Evolutionary conservation across 441 rosid species (phyloP).

Genomic region (Brassica balearica): DNA sequence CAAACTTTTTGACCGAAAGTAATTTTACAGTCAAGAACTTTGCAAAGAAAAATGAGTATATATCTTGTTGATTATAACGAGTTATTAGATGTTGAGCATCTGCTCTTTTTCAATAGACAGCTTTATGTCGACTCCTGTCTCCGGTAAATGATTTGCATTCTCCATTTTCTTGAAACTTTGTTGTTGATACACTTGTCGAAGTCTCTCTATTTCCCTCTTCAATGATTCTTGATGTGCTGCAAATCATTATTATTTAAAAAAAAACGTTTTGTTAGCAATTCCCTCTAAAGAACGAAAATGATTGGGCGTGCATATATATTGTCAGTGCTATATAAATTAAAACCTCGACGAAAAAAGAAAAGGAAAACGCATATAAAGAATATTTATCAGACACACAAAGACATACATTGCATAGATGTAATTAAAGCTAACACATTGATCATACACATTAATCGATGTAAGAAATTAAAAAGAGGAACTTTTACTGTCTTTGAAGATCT

Average conservation of each 20-base stretch:
- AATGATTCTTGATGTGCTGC: slow-evolving; percentile 87
- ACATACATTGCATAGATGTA: not conserved
- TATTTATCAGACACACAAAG: slow-evolving; percentile 3
- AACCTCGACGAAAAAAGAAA: not conserved
- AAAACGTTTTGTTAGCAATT: not conserved
- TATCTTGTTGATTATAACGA: not conserved
- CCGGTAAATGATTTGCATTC: slow-evolving; percentile 29
- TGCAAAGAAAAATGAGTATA: no score
- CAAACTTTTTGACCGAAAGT: no score
- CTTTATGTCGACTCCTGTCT: slow-evolving; percentile 38
- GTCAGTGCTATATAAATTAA: slow-evolving; percentile 24
- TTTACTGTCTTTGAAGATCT: slow-evolving; percentile 74
- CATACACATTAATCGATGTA: not conserved
- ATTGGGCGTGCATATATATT: slow-evolving; percentile 9
- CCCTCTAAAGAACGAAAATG: not conserved
- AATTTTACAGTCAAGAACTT: no score
- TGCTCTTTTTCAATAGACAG: slow-evolving; percentile 41
- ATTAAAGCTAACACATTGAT: not conserved
- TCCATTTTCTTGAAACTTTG: slow-evolving; percentile 59
- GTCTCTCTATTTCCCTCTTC: slow-evolving; percentile 86
- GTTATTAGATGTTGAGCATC: slow-evolving; percentile 27
- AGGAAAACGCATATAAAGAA: not conserved
- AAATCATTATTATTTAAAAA: not conserved
- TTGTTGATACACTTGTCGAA: slow-evolving; percentile 75
- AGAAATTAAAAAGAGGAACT: not conserved